Percentiles rank a stretch among this genome's conserved stretches.
phyloP scores from a whole-genome alignment of 805 yeast genomes.

The Wickerhamomyces strasburgensis region DNA sequence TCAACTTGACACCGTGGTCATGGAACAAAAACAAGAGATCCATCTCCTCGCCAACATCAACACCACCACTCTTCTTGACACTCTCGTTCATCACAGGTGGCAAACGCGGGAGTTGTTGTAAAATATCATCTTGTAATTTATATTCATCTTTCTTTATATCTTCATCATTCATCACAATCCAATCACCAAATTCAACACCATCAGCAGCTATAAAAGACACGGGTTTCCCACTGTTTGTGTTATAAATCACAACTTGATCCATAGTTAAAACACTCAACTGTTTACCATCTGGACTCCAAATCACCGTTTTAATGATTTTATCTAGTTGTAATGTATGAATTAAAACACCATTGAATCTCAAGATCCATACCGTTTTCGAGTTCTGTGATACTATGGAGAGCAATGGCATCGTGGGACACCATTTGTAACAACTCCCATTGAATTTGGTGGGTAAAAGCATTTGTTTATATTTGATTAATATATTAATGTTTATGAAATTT shows the following conservation, averaged over 20 bases:
- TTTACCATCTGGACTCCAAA: conserved; percentile 38
- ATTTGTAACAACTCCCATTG: conserved; percentile 20
- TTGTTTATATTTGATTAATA: no score
- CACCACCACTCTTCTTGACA: conserved; percentile 19
- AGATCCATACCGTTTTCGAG: conserved; percentile 46
- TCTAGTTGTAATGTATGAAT: conserved; percentile 43
- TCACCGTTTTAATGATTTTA: conserved; percentile 9
- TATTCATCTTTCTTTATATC: conserved; percentile 16
- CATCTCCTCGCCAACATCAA: conserved; percentile 19
- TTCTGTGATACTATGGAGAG: conserved; percentile 40
- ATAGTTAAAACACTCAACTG: conserved; percentile 41
- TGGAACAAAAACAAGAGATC: conserved; percentile 25
- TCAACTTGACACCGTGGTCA: conserved; percentile 23
- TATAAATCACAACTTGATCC: conserved; percentile 40
- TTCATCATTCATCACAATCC: conserved; percentile 7
- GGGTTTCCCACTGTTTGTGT: conserved; percentile 42
- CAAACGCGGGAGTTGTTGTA: conserved; percentile 34
- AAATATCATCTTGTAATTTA: conserved; percentile 28
- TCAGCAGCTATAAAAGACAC: conserved; percentile 19
- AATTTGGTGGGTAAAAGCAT: conserved; percentile 6
- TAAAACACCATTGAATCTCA: conserved; percentile 48
- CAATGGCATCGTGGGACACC: conserved; percentile 52
- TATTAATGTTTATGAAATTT: no score
- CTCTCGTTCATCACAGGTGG: conserved; percentile 24
- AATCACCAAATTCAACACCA: conserved; percentile 13